Conservation (phyloP, 495 filamentous ascomycete genomes). For the Daldinia caldariorum region DNA sequence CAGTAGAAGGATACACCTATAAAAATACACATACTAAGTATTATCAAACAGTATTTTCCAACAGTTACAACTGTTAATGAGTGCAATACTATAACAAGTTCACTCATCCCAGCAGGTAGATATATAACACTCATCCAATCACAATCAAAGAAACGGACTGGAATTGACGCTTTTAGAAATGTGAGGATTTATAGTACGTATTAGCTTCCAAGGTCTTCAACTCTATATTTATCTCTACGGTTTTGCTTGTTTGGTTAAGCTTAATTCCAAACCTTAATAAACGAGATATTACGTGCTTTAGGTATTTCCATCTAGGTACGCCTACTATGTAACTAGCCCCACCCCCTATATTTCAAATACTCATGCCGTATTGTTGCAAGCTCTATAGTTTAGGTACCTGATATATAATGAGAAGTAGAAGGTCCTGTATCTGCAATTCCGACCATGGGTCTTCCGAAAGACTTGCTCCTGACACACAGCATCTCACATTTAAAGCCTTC, state of each 20-base stretch:
- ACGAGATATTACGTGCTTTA: neutral
- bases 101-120: neutral
- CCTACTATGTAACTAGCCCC: neutral
- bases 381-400: neutral
- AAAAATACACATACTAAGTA: too few relatives aligned
- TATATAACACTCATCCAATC: slow-evolving; percentile 17
- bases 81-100: slow-evolving; percentile 3
- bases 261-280: neutral
- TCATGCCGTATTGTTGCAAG: too few relatives aligned
- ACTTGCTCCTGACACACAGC: too few relatives aligned
- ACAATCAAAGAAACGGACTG: neutral
- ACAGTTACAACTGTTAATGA: neutral
- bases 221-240: neutral
- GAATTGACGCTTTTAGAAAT: slow-evolving; percentile 23
- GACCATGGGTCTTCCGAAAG: too few relatives aligned
- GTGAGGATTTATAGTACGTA: slow-evolving; percentile 3
- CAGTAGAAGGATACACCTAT: too few relatives aligned
- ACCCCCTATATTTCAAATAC: too few relatives aligned
- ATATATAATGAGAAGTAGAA: too few relatives aligned
- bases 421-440: neutral
- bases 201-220: neutral
- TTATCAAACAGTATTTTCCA: too few relatives aligned
- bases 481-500: too few relatives aligned
- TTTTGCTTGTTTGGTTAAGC: neutral
- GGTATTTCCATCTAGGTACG: neutral